Base-by-base conservation (phyloP, 2,329 filamentous ascomycete species). In the Penicillium sclerotiorum region DNA sequence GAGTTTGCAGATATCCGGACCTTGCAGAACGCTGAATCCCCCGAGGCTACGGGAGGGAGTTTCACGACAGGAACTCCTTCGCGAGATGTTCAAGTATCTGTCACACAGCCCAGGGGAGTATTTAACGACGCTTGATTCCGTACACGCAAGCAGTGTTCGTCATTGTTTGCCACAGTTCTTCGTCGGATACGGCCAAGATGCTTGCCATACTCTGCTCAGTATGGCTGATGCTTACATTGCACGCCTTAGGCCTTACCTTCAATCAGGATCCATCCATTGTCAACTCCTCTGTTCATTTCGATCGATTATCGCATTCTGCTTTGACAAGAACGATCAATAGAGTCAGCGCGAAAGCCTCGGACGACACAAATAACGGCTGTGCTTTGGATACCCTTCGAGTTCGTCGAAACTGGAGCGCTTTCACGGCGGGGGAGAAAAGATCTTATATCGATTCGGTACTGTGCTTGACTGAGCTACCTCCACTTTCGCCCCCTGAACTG, bases 401-500 rank as follows among this genome's bases (percentile, higher is more conserved):
- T 18, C 62, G 62, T 44, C 61, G 62, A 23, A 53, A 65, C 40
- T 67, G 66, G 66, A 61, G 58, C 32, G 35, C 66, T 3, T 67
- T 76, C 35, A 65, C 68, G 5, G 44, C 52, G 17, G 15, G 45
- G 0, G 64, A 75, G 53, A 68, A 68, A 47, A 65, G 66, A 18
- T 64, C 64, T 6, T 80, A 80, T 59, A 76, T 75, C 44, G 60
- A 68, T 6, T 76, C 78, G 2, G 71, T 77, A 41, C 64, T 74
- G 33, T 80, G 78, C 46, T 58, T 80, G 15, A 69, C 73, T 50
- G 57, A 57, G 4, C 64, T 67, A 53, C 72, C 75, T 1, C 55
- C 75, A 4, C 61, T 58, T 17, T 70, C 69, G 0, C 66, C 70
- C 0, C 47, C 63, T 0, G 55, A 61, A 0, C 61, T 68, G 11